Conservation (phyloP, 169 alveolate genomes). For the Cryptosporidium ubiquitum region DNA sequence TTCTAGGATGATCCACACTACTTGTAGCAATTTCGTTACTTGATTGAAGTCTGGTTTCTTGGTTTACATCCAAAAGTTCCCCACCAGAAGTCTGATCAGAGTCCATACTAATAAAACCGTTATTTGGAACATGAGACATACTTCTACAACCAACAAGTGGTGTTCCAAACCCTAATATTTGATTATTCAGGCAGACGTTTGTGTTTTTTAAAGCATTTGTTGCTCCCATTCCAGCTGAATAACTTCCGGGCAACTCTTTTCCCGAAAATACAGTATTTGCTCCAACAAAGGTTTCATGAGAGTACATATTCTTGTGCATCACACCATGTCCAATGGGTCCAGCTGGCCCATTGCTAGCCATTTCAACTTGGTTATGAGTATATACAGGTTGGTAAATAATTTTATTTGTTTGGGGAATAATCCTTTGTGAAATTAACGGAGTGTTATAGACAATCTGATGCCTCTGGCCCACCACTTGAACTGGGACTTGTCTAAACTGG, state of each 20-base stretch:
- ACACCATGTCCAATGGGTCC: not conserved
- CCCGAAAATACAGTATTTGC: not conserved
- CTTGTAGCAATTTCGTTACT: slow-evolving; percentile 1
- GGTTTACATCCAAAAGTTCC: slow-evolving; percentile 13
- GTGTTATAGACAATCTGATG: slow-evolving; percentile 47
- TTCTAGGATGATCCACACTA: not conserved
- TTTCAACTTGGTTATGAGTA: slow-evolving; percentile 34
- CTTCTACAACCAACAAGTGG: slow-evolving; percentile 43
- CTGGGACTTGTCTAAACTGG: slow-evolving; percentile 21
- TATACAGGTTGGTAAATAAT: slow-evolving; percentile 23
- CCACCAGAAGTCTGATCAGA: not conserved
- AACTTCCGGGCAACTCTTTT: not conserved
- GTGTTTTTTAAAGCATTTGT: not conserved
- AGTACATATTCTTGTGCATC: slow-evolving; percentile 11
- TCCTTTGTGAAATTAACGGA: slow-evolving; percentile 51
- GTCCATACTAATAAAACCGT: not conserved
- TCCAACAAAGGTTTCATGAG: slow-evolving; percentile 6
- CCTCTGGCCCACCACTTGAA: not conserved
- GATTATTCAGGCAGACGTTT: not conserved
- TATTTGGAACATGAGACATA: slow-evolving; percentile 63
- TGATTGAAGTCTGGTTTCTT: slow-evolving; percentile 45
- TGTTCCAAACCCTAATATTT: slow-evolving; percentile 44
- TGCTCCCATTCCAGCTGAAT: not conserved
- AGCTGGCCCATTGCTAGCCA: not conserved
- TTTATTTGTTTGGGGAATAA: slow-evolving; percentile 36